These are phyloP conservation scores for Williopsis jadinii DNA, from an alignment of 1,139 yeast species.

Conservation along the genomic window DNA sequence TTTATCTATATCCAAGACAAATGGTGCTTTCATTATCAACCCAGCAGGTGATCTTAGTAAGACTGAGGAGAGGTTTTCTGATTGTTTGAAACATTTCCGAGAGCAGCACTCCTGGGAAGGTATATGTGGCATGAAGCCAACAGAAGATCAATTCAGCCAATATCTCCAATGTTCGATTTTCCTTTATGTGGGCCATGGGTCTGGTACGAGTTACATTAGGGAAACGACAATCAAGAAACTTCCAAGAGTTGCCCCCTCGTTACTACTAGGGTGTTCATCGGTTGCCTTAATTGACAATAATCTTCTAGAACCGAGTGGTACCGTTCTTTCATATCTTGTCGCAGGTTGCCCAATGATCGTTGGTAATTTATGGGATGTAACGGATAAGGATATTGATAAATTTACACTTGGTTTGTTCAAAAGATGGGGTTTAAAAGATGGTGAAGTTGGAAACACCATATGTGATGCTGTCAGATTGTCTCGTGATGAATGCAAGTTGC, in stretches of 20 bases:
- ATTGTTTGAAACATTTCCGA: slow-evolving; percentile 30
- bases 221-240: slow-evolving; percentile 40
- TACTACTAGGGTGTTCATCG: slow-evolving; percentile 90
- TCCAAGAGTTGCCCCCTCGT: slow-evolving; percentile 52
- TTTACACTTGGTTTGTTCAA: slow-evolving; percentile 57
- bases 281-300: slow-evolving; percentile 61
- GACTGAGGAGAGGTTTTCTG: slow-evolving; percentile 58
- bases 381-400: slow-evolving; percentile 88
- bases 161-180: slow-evolving; percentile 47
- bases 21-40: slow-evolving; percentile 58
- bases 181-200: slow-evolving; percentile 90
- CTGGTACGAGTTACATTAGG: slow-evolving; percentile 78
- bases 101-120: slow-evolving; percentile 45
- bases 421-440: slow-evolving; percentile 49
- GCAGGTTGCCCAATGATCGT: slow-evolving; percentile 81
- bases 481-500: slow-evolving; percentile 57
- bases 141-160: slow-evolving; percentile 39
- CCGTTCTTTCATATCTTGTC: slow-evolving; percentile 62
- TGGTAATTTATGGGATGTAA: slow-evolving; percentile 94
- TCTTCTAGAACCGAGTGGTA: slow-evolving; percentile 66
- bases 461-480: slow-evolving; percentile 50
- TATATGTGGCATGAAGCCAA: slow-evolving; percentile 46
- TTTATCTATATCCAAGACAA: slow-evolving; percentile 21
- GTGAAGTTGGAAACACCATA: slow-evolving; percentile 23
- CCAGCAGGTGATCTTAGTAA: slow-evolving; percentile 72